Base-by-base conservation (phyloP, 805 yeast species). In the Candida orba region DNA sequence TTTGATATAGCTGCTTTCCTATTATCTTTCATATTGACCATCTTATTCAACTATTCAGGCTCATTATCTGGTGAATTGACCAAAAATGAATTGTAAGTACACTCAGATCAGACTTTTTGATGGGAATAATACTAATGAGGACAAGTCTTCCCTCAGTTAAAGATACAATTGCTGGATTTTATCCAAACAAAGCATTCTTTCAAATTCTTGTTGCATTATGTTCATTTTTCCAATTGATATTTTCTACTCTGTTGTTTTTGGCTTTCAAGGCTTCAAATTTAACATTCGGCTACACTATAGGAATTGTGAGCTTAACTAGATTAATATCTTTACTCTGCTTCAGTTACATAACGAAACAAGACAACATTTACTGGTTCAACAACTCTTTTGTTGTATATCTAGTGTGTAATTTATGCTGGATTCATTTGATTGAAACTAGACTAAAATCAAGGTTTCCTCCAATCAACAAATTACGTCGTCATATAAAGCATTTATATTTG, bases 121-220 rank as follows among this genome's bases (percentile, higher is more conserved):
- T 4, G 5, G 9, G 20, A 18, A 6, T 12, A 10, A 12, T 15
- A 12, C 20, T 17, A 20, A 39, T 15, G 12, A 8, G 5, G 5
- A 9, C 1, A 15, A 49, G 52, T 29, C 27, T 52, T 4, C 56
- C 56, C 2, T 44, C 53, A 8, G 42, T 52, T 4, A 41, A 42
- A 34, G 53, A 48, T 17, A 35, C 40, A 9, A 42, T 45, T 10
- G 44, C 46, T 3, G 48, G 46, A 2, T 43, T 38, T 14, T 49
- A 51, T 34, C 56, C 56, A 13, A 46, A 41, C 10, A 50, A 42
- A 20, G 42, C 52, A 4, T 36, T 52, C 3, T 52, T 43, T 29
- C 49, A 52, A 31, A 43, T 52, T 3, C 33, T 34, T 1, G 47
- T 49, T 13, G 54, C 50, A 1, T 18, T 52, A 3, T 30, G 42